Conservation (phyloP, 148 eudicot genomes). For the Gaultheria prostrata region DNA sequence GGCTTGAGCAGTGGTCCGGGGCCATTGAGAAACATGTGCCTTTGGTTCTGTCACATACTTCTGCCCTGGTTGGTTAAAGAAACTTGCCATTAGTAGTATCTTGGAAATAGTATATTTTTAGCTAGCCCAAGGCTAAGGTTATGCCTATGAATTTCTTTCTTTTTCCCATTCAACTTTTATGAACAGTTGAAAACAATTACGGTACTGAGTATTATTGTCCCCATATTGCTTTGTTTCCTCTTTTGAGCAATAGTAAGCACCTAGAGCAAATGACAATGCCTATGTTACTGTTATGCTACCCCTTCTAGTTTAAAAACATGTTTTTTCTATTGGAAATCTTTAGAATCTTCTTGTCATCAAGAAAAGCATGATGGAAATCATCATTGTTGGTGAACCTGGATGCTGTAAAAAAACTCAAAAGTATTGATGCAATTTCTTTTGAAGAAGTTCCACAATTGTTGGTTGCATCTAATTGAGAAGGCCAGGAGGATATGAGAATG, state of each 20-base stretch:
- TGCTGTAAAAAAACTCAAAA: background rate
- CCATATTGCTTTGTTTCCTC: background rate
- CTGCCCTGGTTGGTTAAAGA: conserved; percentile 61
- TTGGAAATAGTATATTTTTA: background rate
- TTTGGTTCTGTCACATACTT: conserved; percentile 53
- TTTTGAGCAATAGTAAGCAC: background rate
- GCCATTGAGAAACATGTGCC: conserved; percentile 71
- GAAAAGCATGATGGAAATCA: background rate
- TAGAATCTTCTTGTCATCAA: background rate
- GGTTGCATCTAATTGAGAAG: conserved; percentile 1
- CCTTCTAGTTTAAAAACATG: background rate
- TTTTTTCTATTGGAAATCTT: background rate
- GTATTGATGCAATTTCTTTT: background rate
- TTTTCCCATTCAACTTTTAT: background rate
- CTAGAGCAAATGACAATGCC: background rate
- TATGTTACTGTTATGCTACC: background rate
- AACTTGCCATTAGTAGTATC: background rate
- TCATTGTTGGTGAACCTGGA: background rate
- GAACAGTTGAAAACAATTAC: background rate
- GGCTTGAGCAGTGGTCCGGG: conserved; percentile 64
- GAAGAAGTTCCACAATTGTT: background rate
- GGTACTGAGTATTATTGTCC: background rate
- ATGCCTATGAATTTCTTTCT: background rate
- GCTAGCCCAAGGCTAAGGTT: background rate
- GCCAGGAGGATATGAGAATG: background rate